These are phyloP conservation scores for Aspergillus latus DNA, from an alignment of 2,329 filamentous ascomycete genomes.

Conservation along the genomic window DNA sequence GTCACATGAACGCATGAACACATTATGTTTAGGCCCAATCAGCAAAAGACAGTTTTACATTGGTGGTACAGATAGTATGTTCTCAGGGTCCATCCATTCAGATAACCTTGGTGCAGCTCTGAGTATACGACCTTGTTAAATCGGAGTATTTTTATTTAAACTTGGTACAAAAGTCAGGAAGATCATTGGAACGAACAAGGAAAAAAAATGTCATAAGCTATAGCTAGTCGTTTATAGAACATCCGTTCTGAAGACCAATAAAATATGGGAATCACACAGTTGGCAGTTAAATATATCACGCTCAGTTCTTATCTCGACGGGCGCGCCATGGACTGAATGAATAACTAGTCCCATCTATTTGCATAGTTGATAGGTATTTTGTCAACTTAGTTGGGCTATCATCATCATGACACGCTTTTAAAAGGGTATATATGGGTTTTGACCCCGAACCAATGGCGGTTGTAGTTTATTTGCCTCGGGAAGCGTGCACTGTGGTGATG, in stretches of 20 bases:
- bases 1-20: background rate
- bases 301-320: background rate
- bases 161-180: too few relatives aligned
- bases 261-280: constrained; percentile 22
- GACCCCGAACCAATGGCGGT: background rate
- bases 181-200: background rate
- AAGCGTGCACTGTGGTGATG: constrained; percentile 70
- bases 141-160: background rate
- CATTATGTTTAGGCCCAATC: background rate
- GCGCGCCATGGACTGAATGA: background rate
- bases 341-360: background rate
- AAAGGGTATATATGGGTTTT: constrained; percentile 5
- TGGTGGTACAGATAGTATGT: background rate
- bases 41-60: background rate
- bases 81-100: background rate
- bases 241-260: constrained; percentile 15
- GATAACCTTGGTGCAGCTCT: background rate
- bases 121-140: background rate
- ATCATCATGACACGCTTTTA: constrained; percentile 5
- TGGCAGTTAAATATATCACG: constrained; percentile 6
- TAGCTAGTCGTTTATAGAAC: constrained; percentile 15
- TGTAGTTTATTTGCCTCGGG: constrained; percentile 40
- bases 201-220: constrained; percentile 2
- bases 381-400: background rate
- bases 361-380: background rate